phyloP scores from a whole-genome alignment of 305 asterid genomes.

The Fraxinus angustifolia region DNA sequence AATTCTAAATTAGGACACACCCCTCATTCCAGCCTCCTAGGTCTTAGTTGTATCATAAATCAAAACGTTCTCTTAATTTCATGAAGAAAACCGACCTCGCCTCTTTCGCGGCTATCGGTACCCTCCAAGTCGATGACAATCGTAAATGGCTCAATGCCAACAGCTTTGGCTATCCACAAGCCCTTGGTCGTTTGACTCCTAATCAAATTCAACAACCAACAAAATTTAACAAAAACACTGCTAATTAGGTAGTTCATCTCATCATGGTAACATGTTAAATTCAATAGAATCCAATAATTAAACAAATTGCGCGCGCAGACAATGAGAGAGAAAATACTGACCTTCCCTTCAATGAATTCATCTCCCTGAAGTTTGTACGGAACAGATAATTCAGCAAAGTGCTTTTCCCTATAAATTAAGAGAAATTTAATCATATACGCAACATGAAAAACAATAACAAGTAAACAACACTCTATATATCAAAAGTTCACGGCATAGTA shows the following conservation, averaged over 20 bases:
- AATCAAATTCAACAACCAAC: slow-evolving; percentile 13
- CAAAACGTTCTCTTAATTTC: neutral
- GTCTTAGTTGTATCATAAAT: neutral
- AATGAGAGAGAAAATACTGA: slow-evolving; percentile 13
- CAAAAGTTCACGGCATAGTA: neutral
- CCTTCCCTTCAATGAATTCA: slow-evolving; percentile 64
- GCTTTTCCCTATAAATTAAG: slow-evolving; percentile 47
- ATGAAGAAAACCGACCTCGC: slow-evolving; percentile 43
- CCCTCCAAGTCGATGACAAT: slow-evolving; percentile 72
- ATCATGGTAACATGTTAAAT: neutral
- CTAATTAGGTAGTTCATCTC: neutral
- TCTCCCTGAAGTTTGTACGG: slow-evolving; percentile 56
- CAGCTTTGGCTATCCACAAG: slow-evolving; percentile 64
- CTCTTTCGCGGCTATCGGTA: slow-evolving; percentile 77
- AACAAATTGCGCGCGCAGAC: neutral
- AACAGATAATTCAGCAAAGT: slow-evolving; percentile 63
- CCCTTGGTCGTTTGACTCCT: slow-evolving; percentile 70
- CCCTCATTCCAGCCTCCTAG: neutral
- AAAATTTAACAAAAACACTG: neutral
- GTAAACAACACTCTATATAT: neutral
- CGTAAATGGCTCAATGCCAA: slow-evolving; percentile 54
- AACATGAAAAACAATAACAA: neutral
- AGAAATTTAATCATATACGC: neutral
- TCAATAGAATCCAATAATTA: neutral
- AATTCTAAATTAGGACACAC: neutral